These are phyloP conservation scores for Cladophialophora psammophila DNA, from an alignment of 2,329 filamentous ascomycete species.

Conservation along the genomic window DNA sequence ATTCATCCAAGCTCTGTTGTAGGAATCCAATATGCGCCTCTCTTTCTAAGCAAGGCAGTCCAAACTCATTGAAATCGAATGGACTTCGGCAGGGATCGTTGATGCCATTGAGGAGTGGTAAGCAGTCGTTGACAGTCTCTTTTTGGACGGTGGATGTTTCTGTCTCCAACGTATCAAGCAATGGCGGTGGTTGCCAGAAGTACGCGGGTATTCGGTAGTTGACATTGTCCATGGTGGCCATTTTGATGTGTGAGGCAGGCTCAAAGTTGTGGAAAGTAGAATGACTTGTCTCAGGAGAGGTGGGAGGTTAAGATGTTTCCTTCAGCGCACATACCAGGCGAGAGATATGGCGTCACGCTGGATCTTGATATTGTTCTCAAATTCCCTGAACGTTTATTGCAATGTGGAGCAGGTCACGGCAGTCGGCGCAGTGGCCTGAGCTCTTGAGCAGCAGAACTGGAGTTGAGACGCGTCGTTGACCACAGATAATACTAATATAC, in stretches of 20 bases:
- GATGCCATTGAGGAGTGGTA: constrained; percentile 68
- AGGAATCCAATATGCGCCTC: constrained; percentile 60
- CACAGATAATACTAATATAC: not conserved
- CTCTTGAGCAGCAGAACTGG: not conserved
- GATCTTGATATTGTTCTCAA: constrained; percentile 34
- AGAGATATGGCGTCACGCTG: not conserved
- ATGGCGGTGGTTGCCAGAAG: constrained; percentile 60
- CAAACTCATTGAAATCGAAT: constrained; percentile 69
- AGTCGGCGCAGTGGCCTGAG: not conserved
- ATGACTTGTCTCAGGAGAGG: not conserved
- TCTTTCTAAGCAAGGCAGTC: constrained; percentile 76
- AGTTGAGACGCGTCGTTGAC: not conserved
- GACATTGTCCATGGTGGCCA: constrained; percentile 19
- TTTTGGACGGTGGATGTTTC: constrained; percentile 73
- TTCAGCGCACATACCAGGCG: not conserved
- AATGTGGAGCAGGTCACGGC: constrained; percentile 3
- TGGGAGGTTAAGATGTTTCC: not conserved
- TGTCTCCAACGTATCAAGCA: constrained; percentile 72
- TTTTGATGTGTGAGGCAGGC: not conserved
- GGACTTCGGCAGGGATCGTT: constrained; percentile 51
- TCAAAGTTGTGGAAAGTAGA: not conserved
- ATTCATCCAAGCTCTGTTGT: constrained; percentile 59
- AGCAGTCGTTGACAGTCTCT: constrained; percentile 70
- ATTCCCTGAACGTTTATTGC: constrained; percentile 20
- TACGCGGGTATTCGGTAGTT: constrained; percentile 46